Base-by-base conservation (phyloP, 2,329 filamentous ascomycete species). In the Neoarthrinium moseri region DNA sequence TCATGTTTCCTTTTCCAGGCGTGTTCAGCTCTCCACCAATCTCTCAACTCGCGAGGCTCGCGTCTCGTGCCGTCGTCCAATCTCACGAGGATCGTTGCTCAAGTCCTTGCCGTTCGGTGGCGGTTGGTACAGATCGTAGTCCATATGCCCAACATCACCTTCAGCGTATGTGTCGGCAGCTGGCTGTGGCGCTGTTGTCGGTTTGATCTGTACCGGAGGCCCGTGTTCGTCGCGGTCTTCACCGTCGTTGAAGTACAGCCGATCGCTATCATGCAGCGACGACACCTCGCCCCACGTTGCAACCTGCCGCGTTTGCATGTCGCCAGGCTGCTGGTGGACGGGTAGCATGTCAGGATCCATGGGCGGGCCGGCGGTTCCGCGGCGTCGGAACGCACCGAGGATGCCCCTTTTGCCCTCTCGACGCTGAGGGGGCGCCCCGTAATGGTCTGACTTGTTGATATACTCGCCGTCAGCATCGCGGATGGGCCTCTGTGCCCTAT, bases 401-500 rank as follows among this genome's bases (percentile, higher is more conserved):
- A 38, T 21, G 6, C 35, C 35, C n/a, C 35, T 23, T 21, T 38
- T 38, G 35, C 35, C 35, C 11, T 38, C 35, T n/a, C 35, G 35
- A 21, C 35, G 35, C 21, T 38, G 35, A 6, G 35, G 35, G 3
- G 35, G 35, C 2, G 35, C 21, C 7, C 35, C 35, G 35, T 6
- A 2, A 13, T 23, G 22, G 21, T 38, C 35, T 15, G 35, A 38
- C 35, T 38, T 38, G 35, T 38, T 38, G 35, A 38, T 38, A 21
- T 38, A 38, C 20, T 38, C 35, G 12, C 35, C 35, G 35, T 38
- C 35, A 21, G 35, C 35, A n/a, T 38, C 35, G 10, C 35, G 35
- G 20, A 38, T 38, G 7, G 35, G 35, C 4, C 35, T 20, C 22
- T 17, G 15, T n/a, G 35, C 35, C 10, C 35, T 10, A n/a, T 38